Evolutionary conservation across 2,329 filamentous ascomycete species (phyloP), one percentile per base, ranked within the genome.

Genomic region (Ophiostoma piceae): DNA sequence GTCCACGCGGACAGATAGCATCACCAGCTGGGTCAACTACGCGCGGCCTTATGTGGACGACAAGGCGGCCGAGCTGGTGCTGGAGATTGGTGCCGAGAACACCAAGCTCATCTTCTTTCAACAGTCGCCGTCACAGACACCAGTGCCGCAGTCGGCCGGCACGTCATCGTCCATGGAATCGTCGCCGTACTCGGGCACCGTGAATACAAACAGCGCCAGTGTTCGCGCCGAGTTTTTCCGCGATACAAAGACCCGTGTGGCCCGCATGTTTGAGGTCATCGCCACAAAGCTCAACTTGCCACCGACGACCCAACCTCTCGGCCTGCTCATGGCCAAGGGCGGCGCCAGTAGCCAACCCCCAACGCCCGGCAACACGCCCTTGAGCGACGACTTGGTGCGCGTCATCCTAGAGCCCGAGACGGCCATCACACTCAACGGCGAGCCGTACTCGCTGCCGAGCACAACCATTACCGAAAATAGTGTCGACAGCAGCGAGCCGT

Each of bases 41-140:
- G 87, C 91, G 16, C 88, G 94, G 6, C 94, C 94, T 0, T 96
- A 90, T 75, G 88, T 92, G n/a, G 93, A 97, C 77, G 88, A 92
- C 68, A 83, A 83, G 29, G 80, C 90, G 0, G 84, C 87, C 71
- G 91, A 94, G 77, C 84, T 97, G 29, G 84, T 98, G 35, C 80
- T 97, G 1, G 92, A 98, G 77, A 90, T 96, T 67, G 88, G 89
- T 22, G 84, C 84, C 64, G 90, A 92, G 75, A 83, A 83, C 68
- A 90, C 87, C 2, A 78, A 83, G 39, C 77, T 92, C 47, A 83
- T 32, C 3, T 66, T 66, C 22, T 26, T 88, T 73, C 79, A 86
- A 26, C 41, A 66, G 22, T 65, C n/a, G 3, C 51, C 68, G 75
- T 74, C 12, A 39, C 75, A 47, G 32, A 3, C 57, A 5, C 14